Evolutionary conservation across 2,329 filamentous ascomycete species (phyloP).

Genomic region (Verticillium nubilum): DNA sequence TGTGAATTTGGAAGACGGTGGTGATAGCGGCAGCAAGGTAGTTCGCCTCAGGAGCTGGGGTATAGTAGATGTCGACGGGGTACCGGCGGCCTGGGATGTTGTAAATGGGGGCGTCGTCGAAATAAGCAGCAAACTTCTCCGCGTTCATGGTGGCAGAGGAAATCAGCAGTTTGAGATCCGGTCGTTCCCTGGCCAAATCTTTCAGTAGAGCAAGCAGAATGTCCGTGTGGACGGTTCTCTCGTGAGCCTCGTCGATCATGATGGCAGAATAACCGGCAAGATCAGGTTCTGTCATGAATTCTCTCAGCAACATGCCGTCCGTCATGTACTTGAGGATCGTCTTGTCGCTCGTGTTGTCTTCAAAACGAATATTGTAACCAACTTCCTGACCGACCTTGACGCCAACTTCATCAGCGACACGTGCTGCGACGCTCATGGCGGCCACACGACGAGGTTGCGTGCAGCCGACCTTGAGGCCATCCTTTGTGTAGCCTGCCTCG

Average conservation of each 20-base stretch:
- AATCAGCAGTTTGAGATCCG: constrained; percentile 85
- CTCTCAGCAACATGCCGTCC: constrained; percentile 87
- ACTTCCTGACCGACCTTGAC: constrained; percentile 88
- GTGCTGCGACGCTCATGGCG: constrained; percentile 94
- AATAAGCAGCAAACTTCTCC: constrained; percentile 85
- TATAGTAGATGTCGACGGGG: constrained; percentile 89
- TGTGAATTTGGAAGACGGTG: constrained; percentile 92
- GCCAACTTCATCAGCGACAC: constrained; percentile 91
- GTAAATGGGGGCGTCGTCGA: constrained; percentile 89
- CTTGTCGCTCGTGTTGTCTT: constrained; percentile 86
- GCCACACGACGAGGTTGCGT: constrained; percentile 94
- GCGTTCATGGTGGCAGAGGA: constrained; percentile 94
- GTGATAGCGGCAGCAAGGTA: constrained; percentile 88
- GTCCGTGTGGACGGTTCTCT: constrained; percentile 85
- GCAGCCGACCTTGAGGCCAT: constrained; percentile 79
- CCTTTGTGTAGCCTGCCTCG: constrained; percentile 83
- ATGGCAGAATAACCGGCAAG: constrained; percentile 77
- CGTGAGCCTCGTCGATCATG: constrained; percentile 98
- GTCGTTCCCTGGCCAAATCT: constrained; percentile 75
- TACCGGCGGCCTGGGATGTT: constrained; percentile 87
- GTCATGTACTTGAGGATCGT: constrained; percentile 96
- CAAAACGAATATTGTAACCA: constrained; percentile 91
- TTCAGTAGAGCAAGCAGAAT: constrained; percentile 85
- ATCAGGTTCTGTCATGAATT: constrained; percentile 85
- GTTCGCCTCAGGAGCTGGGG: constrained; percentile 85